Percentiles rank a stretch among this genome's conserved stretches.
Conservation (phyloP, 1,284 basidiomycete species). For the Rhodotorula sp. region DNA sequence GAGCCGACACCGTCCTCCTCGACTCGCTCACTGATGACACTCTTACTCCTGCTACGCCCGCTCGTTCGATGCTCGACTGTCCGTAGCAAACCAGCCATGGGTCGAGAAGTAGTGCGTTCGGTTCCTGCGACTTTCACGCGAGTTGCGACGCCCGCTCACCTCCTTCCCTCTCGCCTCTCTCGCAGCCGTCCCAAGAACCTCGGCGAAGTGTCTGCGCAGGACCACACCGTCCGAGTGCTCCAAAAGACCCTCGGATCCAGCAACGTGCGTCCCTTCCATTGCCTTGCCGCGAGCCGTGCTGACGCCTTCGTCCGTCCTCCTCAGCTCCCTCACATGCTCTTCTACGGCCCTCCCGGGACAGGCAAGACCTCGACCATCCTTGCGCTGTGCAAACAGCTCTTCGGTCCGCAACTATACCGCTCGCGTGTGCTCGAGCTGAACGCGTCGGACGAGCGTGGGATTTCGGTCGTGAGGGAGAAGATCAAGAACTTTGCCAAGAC, state of each 20-base stretch:
- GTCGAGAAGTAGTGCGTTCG: slow-evolving; percentile 87
- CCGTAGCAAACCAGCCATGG: slow-evolving; percentile 71
- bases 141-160: neutral
- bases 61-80: neutral
- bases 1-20: neutral
- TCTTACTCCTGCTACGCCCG: neutral
- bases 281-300: neutral
- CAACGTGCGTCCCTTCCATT: slow-evolving; percentile 62
- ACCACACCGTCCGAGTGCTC: slow-evolving; percentile 90
- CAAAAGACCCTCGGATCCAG: slow-evolving; percentile 85
- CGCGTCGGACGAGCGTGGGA: slow-evolving; percentile 97
- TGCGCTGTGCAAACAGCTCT: slow-evolving; percentile 88
- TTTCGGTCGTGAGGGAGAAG: slow-evolving; percentile 94
- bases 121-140: neutral
- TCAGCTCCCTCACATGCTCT: slow-evolving; percentile 97
- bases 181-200: slow-evolving; percentile 92
- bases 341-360: slow-evolving; percentile 98
- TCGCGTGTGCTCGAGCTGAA: slow-evolving; percentile 96
- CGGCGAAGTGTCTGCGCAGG: slow-evolving; percentile 94
- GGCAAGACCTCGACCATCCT: slow-evolving; percentile 99
- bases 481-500: slow-evolving; percentile 94
- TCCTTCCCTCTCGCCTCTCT: neutral
- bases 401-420: slow-evolving; percentile 93
- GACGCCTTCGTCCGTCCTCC: slow-evolving; percentile 1
- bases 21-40: too few relatives aligned